phyloP scores from a whole-genome alignment of 768 basidiomycete species.

The Lepiota brunneoincarnata region DNA sequence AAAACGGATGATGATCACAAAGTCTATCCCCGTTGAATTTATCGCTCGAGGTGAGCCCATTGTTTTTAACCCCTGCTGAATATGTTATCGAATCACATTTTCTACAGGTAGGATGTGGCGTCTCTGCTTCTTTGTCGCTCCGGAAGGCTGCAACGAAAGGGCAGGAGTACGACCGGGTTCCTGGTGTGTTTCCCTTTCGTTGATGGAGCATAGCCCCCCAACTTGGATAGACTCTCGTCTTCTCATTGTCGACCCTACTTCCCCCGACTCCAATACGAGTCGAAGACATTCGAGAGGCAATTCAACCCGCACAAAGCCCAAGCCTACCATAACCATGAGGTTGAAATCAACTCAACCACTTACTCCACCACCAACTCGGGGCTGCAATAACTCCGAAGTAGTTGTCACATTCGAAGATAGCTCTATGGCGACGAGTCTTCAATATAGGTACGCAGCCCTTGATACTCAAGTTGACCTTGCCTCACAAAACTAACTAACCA shows the following conservation, averaged over 20 bases:
- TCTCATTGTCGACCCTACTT: constrained; percentile 34
- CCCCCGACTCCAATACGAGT: constrained; percentile 7
- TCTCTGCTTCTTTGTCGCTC: constrained; percentile 40
- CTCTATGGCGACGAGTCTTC: constrained; percentile 40
- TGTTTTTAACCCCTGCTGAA: neutral
- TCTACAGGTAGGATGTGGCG: constrained; percentile 54
- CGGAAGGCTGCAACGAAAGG: constrained; percentile 10
- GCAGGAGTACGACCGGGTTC: constrained; percentile 28
- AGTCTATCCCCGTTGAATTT: constrained; percentile 56
- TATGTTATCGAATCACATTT: neutral
- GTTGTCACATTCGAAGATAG: constrained; percentile 39
- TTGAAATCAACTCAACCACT: constrained; percentile 34
- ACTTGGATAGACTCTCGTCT: constrained; percentile 55
- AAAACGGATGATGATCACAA: constrained; percentile 66
- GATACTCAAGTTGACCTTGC: neutral
- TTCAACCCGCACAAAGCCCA: constrained; percentile 20
- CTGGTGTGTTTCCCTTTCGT: constrained; percentile 48
- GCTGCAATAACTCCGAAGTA: constrained; percentile 23
- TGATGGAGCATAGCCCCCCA: constrained; percentile 56
- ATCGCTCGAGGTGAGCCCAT: constrained; percentile 49
- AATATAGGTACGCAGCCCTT: constrained; percentile 47
- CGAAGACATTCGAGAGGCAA: constrained; percentile 3
- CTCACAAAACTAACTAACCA: neutral
- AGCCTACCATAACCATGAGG: constrained; percentile 33
- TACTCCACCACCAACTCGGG: constrained; percentile 21